Evolutionary conservation across 2,329 filamentous ascomycete genomes (phyloP).

Genomic region (Xylariaceae sp.): DNA sequence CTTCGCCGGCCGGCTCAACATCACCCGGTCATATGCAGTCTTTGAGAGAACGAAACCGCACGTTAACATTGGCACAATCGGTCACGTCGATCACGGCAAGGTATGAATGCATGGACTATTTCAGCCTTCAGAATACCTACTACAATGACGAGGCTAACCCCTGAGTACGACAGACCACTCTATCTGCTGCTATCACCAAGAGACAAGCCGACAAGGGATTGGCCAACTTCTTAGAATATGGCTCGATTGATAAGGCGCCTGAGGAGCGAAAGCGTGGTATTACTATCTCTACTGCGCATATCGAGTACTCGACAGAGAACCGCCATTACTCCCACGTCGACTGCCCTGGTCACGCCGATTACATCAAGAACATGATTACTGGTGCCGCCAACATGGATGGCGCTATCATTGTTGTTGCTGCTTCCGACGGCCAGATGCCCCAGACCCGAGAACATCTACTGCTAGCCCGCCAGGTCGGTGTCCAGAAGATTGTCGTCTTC

Average conservation of each 20-base stretch:
- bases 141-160: slow-evolving; percentile 5
- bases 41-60: slow-evolving; percentile 95
- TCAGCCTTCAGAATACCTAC: not conserved
- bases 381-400: slow-evolving; percentile 99
- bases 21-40: slow-evolving; percentile 68
- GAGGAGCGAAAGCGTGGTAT: slow-evolving; percentile 99
- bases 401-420: slow-evolving; percentile 97
- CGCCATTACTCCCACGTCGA: slow-evolving; percentile 99
- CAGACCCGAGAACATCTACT: slow-evolving; percentile 98
- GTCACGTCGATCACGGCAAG: slow-evolving; percentile 99
- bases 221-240: slow-evolving; percentile 96
- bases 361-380: slow-evolving; percentile 99
- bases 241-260: slow-evolving; percentile 96
- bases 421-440: slow-evolving; percentile 98
- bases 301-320: slow-evolving; percentile 93
- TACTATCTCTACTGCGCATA: slow-evolving; percentile 97
- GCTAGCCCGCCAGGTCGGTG: slow-evolving; percentile 96
- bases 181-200: slow-evolving; percentile 99
- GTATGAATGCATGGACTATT: slow-evolving; percentile 52
- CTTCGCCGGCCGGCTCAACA: slow-evolving; percentile 68
- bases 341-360: slow-evolving; percentile 99
- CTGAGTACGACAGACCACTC: slow-evolving; percentile 74
- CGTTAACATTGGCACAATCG: slow-evolving; percentile 99
- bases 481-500: slow-evolving; percentile 97
- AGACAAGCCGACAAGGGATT: slow-evolving; percentile 93